Conservation (phyloP, 805 yeast genomes). For the Debaryomyces castellii region DNA sequence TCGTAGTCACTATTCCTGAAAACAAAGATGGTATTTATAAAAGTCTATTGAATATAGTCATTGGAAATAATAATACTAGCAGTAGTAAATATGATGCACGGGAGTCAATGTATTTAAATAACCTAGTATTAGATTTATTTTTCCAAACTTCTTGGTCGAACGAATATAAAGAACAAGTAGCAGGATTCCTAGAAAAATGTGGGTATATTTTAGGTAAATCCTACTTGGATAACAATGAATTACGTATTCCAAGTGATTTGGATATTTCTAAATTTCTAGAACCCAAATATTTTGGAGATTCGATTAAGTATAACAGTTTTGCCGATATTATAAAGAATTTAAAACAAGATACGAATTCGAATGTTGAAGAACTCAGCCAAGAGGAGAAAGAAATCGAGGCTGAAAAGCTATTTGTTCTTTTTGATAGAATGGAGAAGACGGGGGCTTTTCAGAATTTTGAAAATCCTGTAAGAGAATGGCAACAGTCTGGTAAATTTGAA, state of each 20-base stretch:
- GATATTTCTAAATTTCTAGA: slow-evolving; percentile 15
- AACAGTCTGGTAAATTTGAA: slow-evolving; percentile 30
- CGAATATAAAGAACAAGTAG: slow-evolving; percentile 9
- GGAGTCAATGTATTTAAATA: slow-evolving; percentile 6
- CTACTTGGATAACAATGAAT: slow-evolving; percentile 12
- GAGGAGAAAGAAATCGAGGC: slow-evolving; percentile 47
- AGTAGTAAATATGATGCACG: slow-evolving; percentile 2
- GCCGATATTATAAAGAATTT: neutral
- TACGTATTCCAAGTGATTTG: slow-evolving; percentile 13
- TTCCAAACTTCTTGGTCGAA: slow-evolving; percentile 15
- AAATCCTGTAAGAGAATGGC: slow-evolving; percentile 41
- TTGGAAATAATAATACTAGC: neutral
- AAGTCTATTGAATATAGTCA: neutral
- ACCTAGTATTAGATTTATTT: slow-evolving; percentile 13
- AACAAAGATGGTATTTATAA: neutral
- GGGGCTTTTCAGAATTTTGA: slow-evolving; percentile 34
- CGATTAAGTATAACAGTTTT: neutral
- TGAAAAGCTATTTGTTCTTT: slow-evolving; percentile 39
- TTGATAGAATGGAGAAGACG: slow-evolving; percentile 39
- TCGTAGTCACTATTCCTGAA: neutral
- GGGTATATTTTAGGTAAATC: slow-evolving; percentile 17
- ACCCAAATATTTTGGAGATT: slow-evolving; percentile 13
- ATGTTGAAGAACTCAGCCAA: slow-evolving; percentile 25
- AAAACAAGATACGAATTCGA: neutral
- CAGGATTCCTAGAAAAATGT: slow-evolving; percentile 17